A percentile compares a stretch with the other conserved stretches of the same genome.
These are phyloP conservation scores for Citropsis articulata DNA, from an alignment of 345 rosid genomes.

Conservation along the genomic window DNA sequence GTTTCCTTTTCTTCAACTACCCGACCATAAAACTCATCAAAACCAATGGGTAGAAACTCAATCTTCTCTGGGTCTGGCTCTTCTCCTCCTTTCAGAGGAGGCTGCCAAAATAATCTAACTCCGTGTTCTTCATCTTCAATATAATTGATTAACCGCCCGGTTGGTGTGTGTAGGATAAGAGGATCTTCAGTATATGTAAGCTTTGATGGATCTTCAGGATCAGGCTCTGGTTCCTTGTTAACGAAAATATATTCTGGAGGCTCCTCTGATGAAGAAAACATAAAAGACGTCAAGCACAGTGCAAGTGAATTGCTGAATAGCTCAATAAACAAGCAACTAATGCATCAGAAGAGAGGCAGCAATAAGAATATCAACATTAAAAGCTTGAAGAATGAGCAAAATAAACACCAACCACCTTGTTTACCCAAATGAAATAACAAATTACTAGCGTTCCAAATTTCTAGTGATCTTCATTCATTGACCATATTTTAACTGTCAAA, in stretches of 20 bases:
- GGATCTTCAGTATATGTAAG: slow-evolving; percentile 71
- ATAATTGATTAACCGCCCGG: slow-evolving; percentile 77
- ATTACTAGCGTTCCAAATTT: not conserved
- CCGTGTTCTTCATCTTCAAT: slow-evolving; percentile 87
- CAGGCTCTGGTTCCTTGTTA: slow-evolving; percentile 84
- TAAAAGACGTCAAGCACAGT: slow-evolving; percentile 6
- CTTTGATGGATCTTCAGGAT: slow-evolving; percentile 81
- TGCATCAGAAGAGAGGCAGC: not conserved
- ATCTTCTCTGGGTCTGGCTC: slow-evolving; percentile 59
- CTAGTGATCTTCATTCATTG: not conserved
- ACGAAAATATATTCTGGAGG: slow-evolving; percentile 74
- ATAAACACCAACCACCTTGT: not conserved
- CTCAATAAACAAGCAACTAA: slow-evolving; percentile 2
- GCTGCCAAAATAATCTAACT: slow-evolving; percentile 86
- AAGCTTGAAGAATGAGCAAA: not conserved
- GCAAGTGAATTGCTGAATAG: not conserved
- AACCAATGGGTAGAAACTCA: slow-evolving; percentile 84
- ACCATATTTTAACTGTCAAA: not conserved
- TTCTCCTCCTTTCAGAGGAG: slow-evolving; percentile 68
- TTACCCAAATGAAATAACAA: not conserved
- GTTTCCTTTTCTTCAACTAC: slow-evolving; percentile 39
- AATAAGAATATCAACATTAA: not conserved
- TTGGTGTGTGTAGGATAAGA: slow-evolving; percentile 72
- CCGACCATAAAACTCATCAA: slow-evolving; percentile 78
- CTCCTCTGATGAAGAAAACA: slow-evolving; percentile 54